Conservation (phyloP, 2,329 filamentous ascomycete species). For the Fusarium oxysporum region DNA sequence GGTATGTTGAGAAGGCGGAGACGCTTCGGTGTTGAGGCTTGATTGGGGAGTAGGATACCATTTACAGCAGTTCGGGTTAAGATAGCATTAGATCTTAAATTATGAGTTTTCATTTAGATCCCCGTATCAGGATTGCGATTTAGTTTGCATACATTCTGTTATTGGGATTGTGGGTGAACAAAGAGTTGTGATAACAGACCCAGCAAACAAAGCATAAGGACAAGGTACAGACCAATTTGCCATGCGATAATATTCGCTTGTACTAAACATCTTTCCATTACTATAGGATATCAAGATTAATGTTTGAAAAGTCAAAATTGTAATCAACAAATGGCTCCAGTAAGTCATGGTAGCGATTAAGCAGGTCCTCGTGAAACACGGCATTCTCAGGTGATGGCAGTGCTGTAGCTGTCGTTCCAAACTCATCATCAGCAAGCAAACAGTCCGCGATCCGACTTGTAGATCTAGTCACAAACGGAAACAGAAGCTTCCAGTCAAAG, state of each 20-base stretch:
- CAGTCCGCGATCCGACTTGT: conserved; percentile 31
- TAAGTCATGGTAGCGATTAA: conserved; percentile 36
- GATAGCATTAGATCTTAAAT: not conserved
- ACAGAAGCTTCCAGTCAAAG: conserved; percentile 33
- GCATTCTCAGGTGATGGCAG: conserved; percentile 34
- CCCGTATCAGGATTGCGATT: accelerated
- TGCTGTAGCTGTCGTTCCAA: conserved; percentile 16
- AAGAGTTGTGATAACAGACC: too few species aligned
- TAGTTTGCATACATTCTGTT: too few species aligned
- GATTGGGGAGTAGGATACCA: not conserved
- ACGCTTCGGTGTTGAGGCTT: conserved; percentile 2
- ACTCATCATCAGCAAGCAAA: conserved; percentile 34
- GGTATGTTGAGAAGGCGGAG: conserved; percentile 42
- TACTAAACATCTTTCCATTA: accelerated
- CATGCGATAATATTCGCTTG: not conserved
- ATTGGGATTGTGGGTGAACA: accelerated
- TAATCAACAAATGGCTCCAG: conserved; percentile 40
- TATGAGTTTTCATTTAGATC: not conserved
- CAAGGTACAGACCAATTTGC: not conserved
- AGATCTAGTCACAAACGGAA: conserved; percentile 35
- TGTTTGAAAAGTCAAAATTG: conserved; percentile 29
- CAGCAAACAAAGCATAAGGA: not conserved
- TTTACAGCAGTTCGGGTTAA: not conserved
- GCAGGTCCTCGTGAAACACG: conserved; percentile 29
- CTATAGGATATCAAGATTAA: conserved; percentile 21